A percentile compares a stretch with the other conserved stretches of the same genome.
phyloP scores from a whole-genome alignment of 495 filamentous ascomycete genomes.

The Penicillium desertorum region DNA sequence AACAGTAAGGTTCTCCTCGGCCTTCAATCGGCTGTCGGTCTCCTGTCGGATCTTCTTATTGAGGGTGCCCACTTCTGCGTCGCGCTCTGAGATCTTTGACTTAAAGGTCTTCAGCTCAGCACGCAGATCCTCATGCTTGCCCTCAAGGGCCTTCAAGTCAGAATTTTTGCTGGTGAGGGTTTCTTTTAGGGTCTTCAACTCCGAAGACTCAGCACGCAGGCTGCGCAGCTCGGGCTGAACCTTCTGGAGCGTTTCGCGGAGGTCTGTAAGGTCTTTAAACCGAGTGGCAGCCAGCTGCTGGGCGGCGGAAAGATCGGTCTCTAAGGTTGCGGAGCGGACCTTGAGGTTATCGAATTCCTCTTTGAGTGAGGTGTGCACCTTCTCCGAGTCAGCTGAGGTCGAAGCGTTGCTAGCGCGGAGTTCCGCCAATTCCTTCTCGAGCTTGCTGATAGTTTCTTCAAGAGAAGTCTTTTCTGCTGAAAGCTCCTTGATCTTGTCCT shows the following conservation, averaged over 20 bases:
- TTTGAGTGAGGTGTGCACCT: slow-evolving; percentile 58
- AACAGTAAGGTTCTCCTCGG: slow-evolving; percentile 72
- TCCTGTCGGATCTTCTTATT: slow-evolving; percentile 76
- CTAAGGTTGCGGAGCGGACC: slow-evolving; percentile 62
- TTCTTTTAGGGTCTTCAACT: slow-evolving; percentile 68
- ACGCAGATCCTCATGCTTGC: slow-evolving; percentile 75
- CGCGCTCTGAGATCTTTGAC: slow-evolving; percentile 66
- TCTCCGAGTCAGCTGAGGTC: slow-evolving; percentile 50
- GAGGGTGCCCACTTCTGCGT: slow-evolving; percentile 71
- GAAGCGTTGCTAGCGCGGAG: slow-evolving; percentile 54
- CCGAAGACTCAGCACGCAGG: slow-evolving; percentile 70
- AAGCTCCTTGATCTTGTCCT: slow-evolving; percentile 72
- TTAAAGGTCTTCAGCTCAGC: slow-evolving; percentile 68
- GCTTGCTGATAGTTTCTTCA: slow-evolving; percentile 59
- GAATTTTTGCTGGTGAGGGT: slow-evolving; percentile 65
- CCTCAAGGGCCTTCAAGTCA: slow-evolving; percentile 73
- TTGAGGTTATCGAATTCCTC: slow-evolving; percentile 75
- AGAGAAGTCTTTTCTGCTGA: slow-evolving; percentile 58
- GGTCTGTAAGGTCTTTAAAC: slow-evolving; percentile 83
- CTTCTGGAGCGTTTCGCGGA: slow-evolving; percentile 76
- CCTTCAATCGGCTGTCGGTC: slow-evolving; percentile 63
- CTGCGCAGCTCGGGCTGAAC: slow-evolving; percentile 79
- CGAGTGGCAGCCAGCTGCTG: slow-evolving; percentile 80
- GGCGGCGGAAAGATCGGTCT: slow-evolving; percentile 82
- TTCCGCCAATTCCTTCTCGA: slow-evolving; percentile 64